Percentiles rank a stretch among this genome's conserved stretches.
These are phyloP conservation scores for Nicotiana knightiana DNA, from an alignment of 257 asterid genomes.

Conservation along the genomic window DNA sequence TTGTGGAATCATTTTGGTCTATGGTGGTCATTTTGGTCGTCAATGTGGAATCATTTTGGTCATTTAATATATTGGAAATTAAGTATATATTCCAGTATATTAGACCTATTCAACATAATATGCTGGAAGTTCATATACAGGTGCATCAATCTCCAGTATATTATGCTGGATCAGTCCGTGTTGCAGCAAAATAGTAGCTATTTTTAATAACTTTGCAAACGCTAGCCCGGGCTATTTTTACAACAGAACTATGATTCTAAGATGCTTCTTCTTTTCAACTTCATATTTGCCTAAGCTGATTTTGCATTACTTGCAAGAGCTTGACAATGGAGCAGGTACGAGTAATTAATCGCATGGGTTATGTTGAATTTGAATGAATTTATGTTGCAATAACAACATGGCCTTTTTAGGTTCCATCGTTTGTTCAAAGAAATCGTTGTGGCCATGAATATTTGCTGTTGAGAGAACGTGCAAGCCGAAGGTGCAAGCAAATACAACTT, in stretches of 20 bases:
- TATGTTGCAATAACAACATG: not conserved
- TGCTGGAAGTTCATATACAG: too few relatives aligned
- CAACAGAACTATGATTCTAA: not conserved
- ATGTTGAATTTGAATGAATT: not conserved
- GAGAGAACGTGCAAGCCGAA: not conserved
- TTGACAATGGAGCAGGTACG: too few relatives aligned
- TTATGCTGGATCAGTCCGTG: too few relatives aligned
- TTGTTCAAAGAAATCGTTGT: not conserved
- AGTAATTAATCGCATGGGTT: not conserved
- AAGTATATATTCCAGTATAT: too few relatives aligned
- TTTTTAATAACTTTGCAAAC: too few relatives aligned
- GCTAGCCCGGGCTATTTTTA: not conserved
- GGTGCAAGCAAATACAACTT: not conserved
- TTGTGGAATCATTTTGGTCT: too few relatives aligned
- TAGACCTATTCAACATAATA: too few relatives aligned
- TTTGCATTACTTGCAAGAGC: too few relatives aligned
- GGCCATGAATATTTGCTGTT: not conserved
- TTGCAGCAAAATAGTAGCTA: too few relatives aligned
- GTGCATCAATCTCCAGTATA: too few relatives aligned
- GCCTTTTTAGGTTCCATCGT: not conserved
- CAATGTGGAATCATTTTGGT: not conserved
- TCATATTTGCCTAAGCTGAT: not conserved
- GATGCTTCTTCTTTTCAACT: not conserved
- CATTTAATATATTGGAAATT: too few relatives aligned
- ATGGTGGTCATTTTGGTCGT: not conserved